Evolutionary conservation across 176 grass and related monocot species (phyloP).

Genomic region (Aegilops longissima): DNA sequence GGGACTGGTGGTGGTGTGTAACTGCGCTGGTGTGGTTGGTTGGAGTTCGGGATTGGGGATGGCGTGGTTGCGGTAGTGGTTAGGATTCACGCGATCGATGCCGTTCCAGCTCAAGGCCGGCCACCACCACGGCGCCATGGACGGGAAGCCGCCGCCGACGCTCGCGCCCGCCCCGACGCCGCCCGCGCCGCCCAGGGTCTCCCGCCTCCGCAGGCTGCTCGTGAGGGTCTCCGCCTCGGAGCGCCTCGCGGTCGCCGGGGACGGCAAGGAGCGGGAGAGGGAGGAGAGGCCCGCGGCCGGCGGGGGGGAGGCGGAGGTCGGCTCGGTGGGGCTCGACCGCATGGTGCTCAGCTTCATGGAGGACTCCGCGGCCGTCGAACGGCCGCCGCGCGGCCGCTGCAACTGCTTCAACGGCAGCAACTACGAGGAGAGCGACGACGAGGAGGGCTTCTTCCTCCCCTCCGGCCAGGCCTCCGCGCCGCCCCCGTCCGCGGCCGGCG

Average conservation of each 20-base stretch:
- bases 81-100: conserved; percentile 50
- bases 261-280: conserved; percentile 52
- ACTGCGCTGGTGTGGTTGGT: conserved; percentile 31
- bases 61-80: conserved; percentile 38
- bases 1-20: conserved; percentile 7
- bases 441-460: conserved; percentile 61
- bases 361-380: conserved; percentile 51
- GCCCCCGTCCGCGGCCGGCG: conserved; percentile 14
- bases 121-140: conserved; percentile 52
- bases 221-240: conserved; percentile 52
- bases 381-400: conserved; percentile 59
- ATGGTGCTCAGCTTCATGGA: conserved; percentile 95
- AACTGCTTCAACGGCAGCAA: conserved; percentile 95
- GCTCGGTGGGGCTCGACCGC: conserved; percentile 64
- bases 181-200: conserved; percentile 32
- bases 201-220: conserved; percentile 65
- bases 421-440: conserved; percentile 72
- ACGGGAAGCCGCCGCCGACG: conserved; percentile 30
- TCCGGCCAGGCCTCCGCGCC: conserved; percentile 20
- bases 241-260: conserved; percentile 14
- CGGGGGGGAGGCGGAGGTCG: conserved; percentile 36
- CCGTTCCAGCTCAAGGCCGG: conserved; percentile 69
- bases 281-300: conserved; percentile 33
- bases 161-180: neutral
- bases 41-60: conserved; percentile 32